Evolutionary conservation across 495 filamentous ascomycete species (phyloP).

Genomic region (Thozetella sp.): DNA sequence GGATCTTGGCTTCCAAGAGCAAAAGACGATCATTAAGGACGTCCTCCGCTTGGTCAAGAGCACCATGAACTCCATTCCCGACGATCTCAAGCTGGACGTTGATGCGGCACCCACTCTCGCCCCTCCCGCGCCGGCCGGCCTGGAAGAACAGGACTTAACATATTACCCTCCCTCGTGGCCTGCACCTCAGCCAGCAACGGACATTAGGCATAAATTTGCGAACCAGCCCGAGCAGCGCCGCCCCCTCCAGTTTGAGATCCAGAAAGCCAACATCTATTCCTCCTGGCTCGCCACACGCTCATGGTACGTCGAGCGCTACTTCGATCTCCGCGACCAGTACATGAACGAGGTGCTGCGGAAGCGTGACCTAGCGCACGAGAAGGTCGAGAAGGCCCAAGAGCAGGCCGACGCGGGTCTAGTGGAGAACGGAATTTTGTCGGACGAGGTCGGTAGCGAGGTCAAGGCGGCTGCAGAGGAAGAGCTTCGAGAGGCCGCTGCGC

Average conservation of each 20-base stretch:
- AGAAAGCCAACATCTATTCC: conserved; percentile 81
- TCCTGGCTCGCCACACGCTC: conserved; percentile 75
- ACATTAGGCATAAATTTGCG: conserved; percentile 35
- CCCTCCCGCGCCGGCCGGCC: conserved; percentile 6
- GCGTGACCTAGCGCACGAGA: conserved; percentile 26
- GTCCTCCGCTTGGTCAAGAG: conserved; percentile 62
- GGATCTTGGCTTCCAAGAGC: conserved; percentile 72
- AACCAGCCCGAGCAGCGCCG: conserved; percentile 41
- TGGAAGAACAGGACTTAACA: conserved; percentile 21
- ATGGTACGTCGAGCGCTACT: conserved; percentile 82
- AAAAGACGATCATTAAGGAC: conserved; percentile 63
- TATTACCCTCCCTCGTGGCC: conserved; percentile 38
- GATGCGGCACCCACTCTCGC: conserved; percentile 4
- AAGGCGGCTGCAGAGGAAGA: conserved; percentile 23
- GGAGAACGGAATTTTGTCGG: conserved; percentile 20
- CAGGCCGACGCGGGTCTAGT: conserved; percentile 5
- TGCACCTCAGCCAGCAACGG: conserved; percentile 26
- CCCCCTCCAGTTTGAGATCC: conserved; percentile 76
- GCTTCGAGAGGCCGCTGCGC: conserved; percentile 14
- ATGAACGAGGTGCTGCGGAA: conserved; percentile 15
- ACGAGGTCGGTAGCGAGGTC: conserved; percentile 9
- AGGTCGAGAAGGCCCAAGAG: conserved; percentile 13
- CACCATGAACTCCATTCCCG: conserved; percentile 59
- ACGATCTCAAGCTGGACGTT: conserved; percentile 56
- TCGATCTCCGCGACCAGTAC: conserved; percentile 62